Conservation (phyloP, 192 early-diverging fungal genomes). For the Gryganskiella cystojenkinii region DNA sequence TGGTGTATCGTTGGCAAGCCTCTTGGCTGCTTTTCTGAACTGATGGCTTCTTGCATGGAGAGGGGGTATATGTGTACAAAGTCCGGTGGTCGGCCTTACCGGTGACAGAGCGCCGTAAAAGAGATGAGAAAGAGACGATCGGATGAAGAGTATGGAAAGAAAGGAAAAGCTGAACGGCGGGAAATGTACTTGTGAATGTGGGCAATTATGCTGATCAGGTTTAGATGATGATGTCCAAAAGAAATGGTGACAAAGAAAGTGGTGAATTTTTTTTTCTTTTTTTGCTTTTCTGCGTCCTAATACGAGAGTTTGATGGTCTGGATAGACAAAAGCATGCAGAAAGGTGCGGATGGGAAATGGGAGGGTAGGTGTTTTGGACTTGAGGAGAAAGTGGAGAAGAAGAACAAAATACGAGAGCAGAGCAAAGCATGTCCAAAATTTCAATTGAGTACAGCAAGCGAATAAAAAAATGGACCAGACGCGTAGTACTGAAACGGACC, state of each 20-base stretch:
- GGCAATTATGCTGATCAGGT: background rate
- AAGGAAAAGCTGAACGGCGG: background rate
- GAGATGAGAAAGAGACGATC: background rate
- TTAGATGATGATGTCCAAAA: no score
- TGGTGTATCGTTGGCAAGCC: conserved; percentile 52
- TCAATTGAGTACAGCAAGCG: no score
- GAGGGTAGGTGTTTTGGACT: no score
- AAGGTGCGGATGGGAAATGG: no score
- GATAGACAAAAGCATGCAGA: no score
- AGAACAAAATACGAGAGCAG: no score
- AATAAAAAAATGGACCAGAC: background rate
- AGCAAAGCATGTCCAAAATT: no score
- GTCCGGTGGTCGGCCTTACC: no score
- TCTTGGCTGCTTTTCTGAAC: conserved; percentile 51
- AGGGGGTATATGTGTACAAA: background rate
- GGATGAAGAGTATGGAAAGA: conserved; percentile 1
- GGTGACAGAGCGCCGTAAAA: background rate
- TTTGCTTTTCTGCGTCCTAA: background rate
- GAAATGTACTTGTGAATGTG: no score
- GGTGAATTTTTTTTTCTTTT: background rate
- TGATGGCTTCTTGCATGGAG: conserved; percentile 17
- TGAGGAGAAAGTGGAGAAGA: no score
- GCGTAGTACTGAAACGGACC: no score
- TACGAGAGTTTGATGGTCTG: no score
- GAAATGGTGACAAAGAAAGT: conserved; percentile 1